Percentiles rank a stretch among this genome's conserved stretches.
Conservation (phyloP, 1,284 basidiomycete genomes). For the Pseudozyma thailandica region DNA sequence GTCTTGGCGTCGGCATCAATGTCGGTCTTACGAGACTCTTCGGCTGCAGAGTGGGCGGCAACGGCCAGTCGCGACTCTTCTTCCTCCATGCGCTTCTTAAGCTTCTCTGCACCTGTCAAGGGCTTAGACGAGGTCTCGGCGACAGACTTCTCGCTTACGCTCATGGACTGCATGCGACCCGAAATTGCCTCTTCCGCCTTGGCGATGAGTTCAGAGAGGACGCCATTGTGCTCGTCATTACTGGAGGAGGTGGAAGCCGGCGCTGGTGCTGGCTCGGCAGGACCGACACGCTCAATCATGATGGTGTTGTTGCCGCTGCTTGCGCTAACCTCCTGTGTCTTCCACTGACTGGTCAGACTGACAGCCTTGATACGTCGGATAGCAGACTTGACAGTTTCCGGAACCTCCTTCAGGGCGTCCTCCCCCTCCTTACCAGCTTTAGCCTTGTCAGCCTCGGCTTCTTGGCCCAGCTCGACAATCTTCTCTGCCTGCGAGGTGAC, state of each 20-base stretch:
- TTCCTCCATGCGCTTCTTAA: conserved; percentile 44
- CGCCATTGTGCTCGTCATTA: conserved; percentile 14
- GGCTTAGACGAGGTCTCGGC: not conserved
- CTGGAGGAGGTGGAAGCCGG: conserved; percentile 1
- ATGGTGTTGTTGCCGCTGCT: conserved; percentile 51
- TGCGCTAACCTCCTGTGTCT: conserved; percentile 45
- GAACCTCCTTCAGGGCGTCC: not conserved
- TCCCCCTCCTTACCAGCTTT: conserved; percentile 2
- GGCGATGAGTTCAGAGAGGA: conserved; percentile 34
- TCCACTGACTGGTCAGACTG: conserved; percentile 48
- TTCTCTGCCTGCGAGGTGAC: conserved; percentile 16
- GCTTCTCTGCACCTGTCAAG: conserved; percentile 20
- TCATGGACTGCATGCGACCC: not conserved
- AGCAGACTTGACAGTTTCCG: conserved; percentile 35
- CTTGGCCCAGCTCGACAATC: conserved; percentile 26
- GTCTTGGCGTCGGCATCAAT: conserved; percentile 17
- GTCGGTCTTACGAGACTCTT: conserved; percentile 25
- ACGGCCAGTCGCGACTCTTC: conserved; percentile 39
- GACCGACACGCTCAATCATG: conserved; percentile 42
- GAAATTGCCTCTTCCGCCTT: conserved; percentile 41
- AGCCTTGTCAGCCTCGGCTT: conserved; percentile 27
- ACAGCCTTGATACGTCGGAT: conserved; percentile 45
- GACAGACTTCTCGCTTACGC: not conserved
- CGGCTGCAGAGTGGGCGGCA: conserved; percentile 46
- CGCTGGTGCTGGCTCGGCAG: conserved; percentile 4